Percentiles rank a stretch among this genome's conserved stretches.
These are phyloP conservation scores for Meyerozyma sp. DNA, from an alignment of 1,139 yeast genomes.

Conservation along the genomic window DNA sequence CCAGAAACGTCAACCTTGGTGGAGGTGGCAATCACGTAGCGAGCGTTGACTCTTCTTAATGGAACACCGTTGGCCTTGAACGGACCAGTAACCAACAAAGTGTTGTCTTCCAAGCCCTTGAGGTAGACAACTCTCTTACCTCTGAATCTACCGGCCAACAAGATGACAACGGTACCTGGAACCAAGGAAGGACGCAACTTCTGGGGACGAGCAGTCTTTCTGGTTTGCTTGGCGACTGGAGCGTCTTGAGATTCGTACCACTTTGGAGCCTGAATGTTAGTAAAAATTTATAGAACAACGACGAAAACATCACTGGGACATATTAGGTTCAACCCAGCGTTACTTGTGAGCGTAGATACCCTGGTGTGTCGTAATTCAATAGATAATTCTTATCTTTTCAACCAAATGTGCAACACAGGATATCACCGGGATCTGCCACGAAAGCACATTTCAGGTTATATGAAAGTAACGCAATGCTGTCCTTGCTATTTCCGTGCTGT, in stretches of 20 bases:
- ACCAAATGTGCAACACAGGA: not conserved
- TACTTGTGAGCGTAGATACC: too few relatives aligned
- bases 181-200: constrained; percentile 94
- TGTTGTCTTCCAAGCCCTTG: constrained; percentile 97
- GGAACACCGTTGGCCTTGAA: constrained; percentile 99
- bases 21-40: constrained; percentile 98
- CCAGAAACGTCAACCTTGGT: constrained; percentile 78
- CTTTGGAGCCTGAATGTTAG: constrained; percentile 66
- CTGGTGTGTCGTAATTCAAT: not conserved
- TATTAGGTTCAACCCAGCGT: not conserved
- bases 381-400: not conserved
- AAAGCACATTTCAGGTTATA: not conserved
- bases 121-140: constrained; percentile 99
- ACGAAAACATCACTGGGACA: not conserved
- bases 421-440: not conserved
- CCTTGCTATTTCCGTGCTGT: not conserved
- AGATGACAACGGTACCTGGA: constrained; percentile 97
- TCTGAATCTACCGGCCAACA: constrained; percentile 99
- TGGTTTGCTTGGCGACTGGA: constrained; percentile 78
- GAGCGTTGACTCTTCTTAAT: constrained; percentile 97
- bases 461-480: not conserved
- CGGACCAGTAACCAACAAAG: constrained; percentile 97
- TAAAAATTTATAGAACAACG: not conserved
- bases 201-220: constrained; percentile 93
- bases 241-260: constrained; percentile 95